phyloP scores from a whole-genome alignment of 1,284 basidiomycete genomes.

The Porogramme epimiltina region DNA sequence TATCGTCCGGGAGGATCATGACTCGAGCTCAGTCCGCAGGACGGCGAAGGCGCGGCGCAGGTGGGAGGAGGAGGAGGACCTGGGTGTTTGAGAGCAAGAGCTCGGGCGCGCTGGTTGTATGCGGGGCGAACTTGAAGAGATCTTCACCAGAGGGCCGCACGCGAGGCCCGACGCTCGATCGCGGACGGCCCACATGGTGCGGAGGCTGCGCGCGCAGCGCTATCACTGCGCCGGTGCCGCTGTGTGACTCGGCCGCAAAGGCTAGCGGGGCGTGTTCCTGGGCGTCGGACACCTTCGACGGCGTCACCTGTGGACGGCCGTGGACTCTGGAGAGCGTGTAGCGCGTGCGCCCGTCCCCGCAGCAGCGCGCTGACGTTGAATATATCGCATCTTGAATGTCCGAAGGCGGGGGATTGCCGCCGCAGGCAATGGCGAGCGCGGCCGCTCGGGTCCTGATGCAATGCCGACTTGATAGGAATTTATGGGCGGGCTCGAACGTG shows the following conservation, averaged over 20 bases:
- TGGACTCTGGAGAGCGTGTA: background rate
- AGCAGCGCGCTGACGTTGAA: background rate
- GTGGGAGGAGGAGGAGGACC: background rate
- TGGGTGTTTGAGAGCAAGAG: background rate
- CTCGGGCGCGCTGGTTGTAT: too few species aligned
- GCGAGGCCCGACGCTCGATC: too few species aligned
- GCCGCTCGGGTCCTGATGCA: background rate
- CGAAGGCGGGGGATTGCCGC: background rate
- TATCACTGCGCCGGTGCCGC: conserved; percentile 9
- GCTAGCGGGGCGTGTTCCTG: background rate
- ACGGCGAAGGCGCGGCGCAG: background rate
- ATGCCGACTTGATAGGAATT: background rate
- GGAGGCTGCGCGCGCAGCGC: conserved; percentile 11
- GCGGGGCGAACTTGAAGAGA: too few species aligned
- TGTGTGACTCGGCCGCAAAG: conserved; percentile 3
- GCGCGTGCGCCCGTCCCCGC: background rate
- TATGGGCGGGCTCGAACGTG: background rate
- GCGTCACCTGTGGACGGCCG: background rate
- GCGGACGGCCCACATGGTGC: too few species aligned
- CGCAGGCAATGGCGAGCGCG: background rate
- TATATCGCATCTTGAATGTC: too few species aligned
- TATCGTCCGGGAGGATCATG: conserved; percentile 35
- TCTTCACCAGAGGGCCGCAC: too few species aligned
- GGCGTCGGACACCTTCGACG: background rate
- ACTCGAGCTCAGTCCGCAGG: background rate